phyloP scores from a whole-genome alignment of 371 early-diverging fungal genomes.

The Lichtheimia corymbifera region DNA sequence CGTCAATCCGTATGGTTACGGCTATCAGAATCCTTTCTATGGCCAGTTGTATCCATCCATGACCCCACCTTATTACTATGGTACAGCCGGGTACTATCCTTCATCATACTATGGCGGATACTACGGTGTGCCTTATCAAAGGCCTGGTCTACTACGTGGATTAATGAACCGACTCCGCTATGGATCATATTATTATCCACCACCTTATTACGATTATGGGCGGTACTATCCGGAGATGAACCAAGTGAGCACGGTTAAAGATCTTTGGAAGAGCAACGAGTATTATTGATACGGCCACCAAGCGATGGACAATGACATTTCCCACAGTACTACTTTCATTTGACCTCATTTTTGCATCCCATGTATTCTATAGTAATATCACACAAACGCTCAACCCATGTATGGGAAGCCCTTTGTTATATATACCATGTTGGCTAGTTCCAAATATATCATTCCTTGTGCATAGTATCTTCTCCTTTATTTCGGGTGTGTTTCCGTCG shows the following conservation, averaged over 20 bases:
- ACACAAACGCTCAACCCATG: too few relatives aligned
- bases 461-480: too few relatives aligned
- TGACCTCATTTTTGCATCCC: constrained; percentile 1
- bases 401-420: too few relatives aligned
- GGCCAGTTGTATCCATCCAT: constrained; percentile 6
- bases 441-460: too few relatives aligned
- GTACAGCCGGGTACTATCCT: constrained; percentile 1
- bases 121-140: constrained; percentile 13
- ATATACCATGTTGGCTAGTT: too few relatives aligned
- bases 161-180: constrained; percentile 21
- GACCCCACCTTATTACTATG: constrained; percentile 8
- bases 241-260: constrained; percentile 24
- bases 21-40: constrained; percentile 12
- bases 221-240: constrained; percentile 23
- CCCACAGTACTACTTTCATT: background rate
- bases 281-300: constrained; percentile 12
- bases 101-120: constrained; percentile 6
- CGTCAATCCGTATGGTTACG: constrained; percentile 1
- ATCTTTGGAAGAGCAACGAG: constrained; percentile 25
- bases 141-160: constrained; percentile 19
- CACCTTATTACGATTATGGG: constrained; percentile 7
- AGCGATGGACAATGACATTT: background rate
- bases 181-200: constrained; percentile 17
- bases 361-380: too few relatives aligned
- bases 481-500: too few relatives aligned